Evolutionary conservation across 805 yeast species (phyloP), one percentile per base, ranked within the genome.

Genomic region (Candida vartiovaarae): DNA sequence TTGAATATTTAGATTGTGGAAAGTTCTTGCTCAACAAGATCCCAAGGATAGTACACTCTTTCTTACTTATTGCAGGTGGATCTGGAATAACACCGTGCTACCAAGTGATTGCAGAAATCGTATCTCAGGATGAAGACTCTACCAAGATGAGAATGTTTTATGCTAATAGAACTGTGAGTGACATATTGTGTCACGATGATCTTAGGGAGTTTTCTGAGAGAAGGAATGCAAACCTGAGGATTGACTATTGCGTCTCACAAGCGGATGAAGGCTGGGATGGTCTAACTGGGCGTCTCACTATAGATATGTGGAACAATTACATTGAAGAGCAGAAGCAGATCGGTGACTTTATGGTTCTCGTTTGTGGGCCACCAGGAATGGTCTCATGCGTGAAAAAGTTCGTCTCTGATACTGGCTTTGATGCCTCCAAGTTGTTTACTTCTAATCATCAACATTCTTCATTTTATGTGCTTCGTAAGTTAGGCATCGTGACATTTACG

Each of bases 51-150:
- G 51, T 52, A 29, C 48, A 54, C 11, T 48, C 57, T 3, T 52
- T 75, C 52, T 57, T 72, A 28, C 72, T 84, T 67, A 68, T 84
- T 53, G 90, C 88, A 3, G 93, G 90, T 52, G 93, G 93, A 25
- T 78, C 89, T 0, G 93, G 96, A 38, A 81, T 89, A 47, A 86
- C 96, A 5, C 95, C 96, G 33, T 79, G 86, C 67, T 72, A 83
- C 58, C 93, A 87, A 63, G 81, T 88, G 11, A 68, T 84, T 43
- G 79, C 85, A 43, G 74, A 75, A 44, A 71, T 82, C 38, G 75
- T 81, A 50, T 81, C 86, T 25, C 75, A 79, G 25, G 78, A 84
- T 4, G 76, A 70, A 42, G 88, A 82, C 61, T 41, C 55, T 34
- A 81, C 88, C 31, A 69, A 71, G 42, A 70, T 84, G 47, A 70